These are phyloP conservation scores for Fusarium dlaminii DNA, from an alignment of 2,329 filamentous ascomycete species.

Conservation along the genomic window DNA sequence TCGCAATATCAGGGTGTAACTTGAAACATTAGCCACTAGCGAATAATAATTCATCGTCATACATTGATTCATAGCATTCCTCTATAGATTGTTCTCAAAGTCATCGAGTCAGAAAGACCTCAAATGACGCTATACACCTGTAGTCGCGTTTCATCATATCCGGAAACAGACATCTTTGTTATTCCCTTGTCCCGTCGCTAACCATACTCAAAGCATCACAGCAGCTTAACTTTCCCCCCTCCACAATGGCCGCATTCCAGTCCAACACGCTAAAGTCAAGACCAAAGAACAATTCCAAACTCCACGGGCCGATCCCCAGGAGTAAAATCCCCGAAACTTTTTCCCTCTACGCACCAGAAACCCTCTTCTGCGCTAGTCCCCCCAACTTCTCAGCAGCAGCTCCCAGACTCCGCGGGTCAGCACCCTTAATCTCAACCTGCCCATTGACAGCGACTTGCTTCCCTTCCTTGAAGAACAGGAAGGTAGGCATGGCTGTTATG, in stretches of 20 bases:
- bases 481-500: slow-evolving; percentile 93
- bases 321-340: neutral
- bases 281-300: neutral
- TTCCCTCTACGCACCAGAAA: neutral
- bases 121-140: neutral
- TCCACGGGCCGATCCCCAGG: neutral
- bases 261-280: neutral
- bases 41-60: neutral
- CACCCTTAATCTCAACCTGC: slow-evolving; percentile 48
- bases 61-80: neutral
- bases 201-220: neutral
- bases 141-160: neutral
- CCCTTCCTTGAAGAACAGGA: slow-evolving; percentile 81
- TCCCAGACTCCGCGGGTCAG: slow-evolving; percentile 44
- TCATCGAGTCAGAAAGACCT: neutral
- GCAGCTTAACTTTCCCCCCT: neutral
- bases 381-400: slow-evolving; percentile 52
- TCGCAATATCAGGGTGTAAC: neutral
- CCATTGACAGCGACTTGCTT: slow-evolving; percentile 44
- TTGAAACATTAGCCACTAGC: neutral
- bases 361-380: slow-evolving; percentile 48
- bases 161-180: neutral
- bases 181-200: neutral
- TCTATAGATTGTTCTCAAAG: neutral
- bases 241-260: slow-evolving; percentile 1